Evolutionary conservation across 2,329 filamentous ascomycete genomes (phyloP).

Genomic region (Trichophyton simii): DNA sequence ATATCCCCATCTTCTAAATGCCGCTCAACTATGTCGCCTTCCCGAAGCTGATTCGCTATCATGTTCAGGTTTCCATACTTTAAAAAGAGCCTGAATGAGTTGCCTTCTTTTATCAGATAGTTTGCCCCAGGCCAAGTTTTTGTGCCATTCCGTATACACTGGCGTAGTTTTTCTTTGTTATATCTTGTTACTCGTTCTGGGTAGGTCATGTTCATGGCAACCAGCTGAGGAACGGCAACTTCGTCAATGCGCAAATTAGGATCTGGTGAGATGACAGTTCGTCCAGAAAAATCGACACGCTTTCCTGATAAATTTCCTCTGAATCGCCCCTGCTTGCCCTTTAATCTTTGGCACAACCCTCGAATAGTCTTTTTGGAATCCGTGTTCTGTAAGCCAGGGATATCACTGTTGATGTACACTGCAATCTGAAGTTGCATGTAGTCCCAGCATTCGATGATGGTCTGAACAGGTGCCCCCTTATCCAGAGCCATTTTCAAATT

Average conservation of each 20-base stretch:
- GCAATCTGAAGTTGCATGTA: constrained; percentile 90
- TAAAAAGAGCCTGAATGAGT: constrained; percentile 59
- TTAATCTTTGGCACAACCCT: constrained; percentile 87
- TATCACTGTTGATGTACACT: constrained; percentile 95
- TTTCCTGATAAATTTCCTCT: constrained; percentile 95
- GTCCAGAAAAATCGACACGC: constrained; percentile 93
- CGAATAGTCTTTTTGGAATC: constrained; percentile 79
- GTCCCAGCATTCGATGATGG: constrained; percentile 97
- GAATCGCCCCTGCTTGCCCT: constrained; percentile 95
- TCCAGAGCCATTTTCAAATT: constrained; percentile 71
- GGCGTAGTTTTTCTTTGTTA: constrained; percentile 69
- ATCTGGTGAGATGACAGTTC: constrained; percentile 95
- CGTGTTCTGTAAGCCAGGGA: constrained; percentile 80
- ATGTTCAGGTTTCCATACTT: constrained; percentile 60
- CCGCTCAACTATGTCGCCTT: constrained; percentile 83
- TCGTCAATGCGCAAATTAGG: constrained; percentile 88
- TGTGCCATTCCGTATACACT: constrained; percentile 62
- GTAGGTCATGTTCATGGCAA: constrained; percentile 95
- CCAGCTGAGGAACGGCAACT: constrained; percentile 77
- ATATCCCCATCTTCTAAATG: constrained; percentile 93
- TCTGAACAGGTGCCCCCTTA: constrained; percentile 72
- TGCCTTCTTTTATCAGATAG: constrained; percentile 54
- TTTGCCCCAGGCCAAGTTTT: constrained; percentile 81
- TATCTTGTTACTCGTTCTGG: constrained; percentile 76
- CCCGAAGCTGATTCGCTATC: constrained; percentile 60